A percentile compares a stretch with the other conserved stretches of the same genome.
phyloP scores from a whole-genome alignment of 148 eudicot species.

The Chenopodium quinoa region DNA sequence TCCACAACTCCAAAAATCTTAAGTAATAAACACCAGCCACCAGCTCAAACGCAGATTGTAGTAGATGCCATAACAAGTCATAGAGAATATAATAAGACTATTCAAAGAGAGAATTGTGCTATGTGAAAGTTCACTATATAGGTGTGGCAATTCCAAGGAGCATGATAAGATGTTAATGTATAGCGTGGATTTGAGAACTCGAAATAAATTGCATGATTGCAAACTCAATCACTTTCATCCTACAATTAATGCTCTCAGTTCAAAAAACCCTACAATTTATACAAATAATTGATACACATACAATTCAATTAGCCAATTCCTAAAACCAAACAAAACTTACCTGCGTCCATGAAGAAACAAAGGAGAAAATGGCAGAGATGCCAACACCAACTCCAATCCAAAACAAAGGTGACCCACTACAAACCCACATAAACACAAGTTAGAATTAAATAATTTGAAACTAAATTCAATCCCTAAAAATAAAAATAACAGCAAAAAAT shows the following conservation, averaged over 20 bases:
- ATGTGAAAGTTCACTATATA: background rate
- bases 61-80: background rate
- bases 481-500: background rate
- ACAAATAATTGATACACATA: background rate
- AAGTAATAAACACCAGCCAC: background rate
- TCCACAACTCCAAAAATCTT: background rate
- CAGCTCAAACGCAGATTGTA: background rate
- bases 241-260: background rate
- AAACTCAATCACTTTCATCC: background rate
- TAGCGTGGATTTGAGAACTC: background rate
- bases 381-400: slow-evolving; percentile 99
- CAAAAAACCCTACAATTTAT: background rate
- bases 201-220: background rate
- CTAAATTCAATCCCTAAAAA: slow-evolving; percentile 7
- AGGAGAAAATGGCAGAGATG: slow-evolving; percentile 73
- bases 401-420: slow-evolving; percentile 85
- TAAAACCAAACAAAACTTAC: slow-evolving; percentile 34
- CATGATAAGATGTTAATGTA: background rate
- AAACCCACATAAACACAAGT: slow-evolving; percentile 11
- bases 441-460: slow-evolving; percentile 2
- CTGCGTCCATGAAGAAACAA: slow-evolving; percentile 68
- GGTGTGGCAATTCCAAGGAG: background rate
- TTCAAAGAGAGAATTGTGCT: background rate
- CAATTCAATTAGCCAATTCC: background rate
- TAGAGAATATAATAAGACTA: background rate